Evolutionary conservation across 2,329 filamentous ascomycete species (phyloP).

Genomic region (Penicillium sp.): DNA sequence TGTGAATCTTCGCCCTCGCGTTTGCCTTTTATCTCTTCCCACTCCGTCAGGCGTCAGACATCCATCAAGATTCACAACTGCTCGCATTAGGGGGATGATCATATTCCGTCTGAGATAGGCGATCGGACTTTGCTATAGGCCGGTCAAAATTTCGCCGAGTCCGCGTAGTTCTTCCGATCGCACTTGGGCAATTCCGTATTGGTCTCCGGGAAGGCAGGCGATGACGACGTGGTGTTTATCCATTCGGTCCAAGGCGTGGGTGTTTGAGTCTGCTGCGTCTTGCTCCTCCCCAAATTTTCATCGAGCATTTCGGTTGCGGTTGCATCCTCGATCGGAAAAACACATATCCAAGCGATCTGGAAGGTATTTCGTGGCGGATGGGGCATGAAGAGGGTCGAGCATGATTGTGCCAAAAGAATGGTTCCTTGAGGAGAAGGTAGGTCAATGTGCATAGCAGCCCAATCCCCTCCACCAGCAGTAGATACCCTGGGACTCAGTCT

Average conservation of each 20-base stretch:
- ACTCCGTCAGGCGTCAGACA: neutral
- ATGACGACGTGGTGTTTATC: constrained; percentile 24
- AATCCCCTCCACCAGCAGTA: too few species aligned
- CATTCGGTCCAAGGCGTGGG: constrained; percentile 22
- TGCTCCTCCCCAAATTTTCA: constrained; percentile 18
- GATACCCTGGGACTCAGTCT: too few species aligned
- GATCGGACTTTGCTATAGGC: neutral
- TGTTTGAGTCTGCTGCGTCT: constrained; percentile 20
- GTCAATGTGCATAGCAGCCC: too few species aligned
- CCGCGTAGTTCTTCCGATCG: neutral
- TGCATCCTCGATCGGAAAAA: too few species aligned
- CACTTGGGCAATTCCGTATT: constrained; percentile 10
- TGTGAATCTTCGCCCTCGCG: neutral
- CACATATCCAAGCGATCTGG: too few species aligned
- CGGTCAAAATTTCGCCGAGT: neutral
- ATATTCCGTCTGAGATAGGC: neutral
- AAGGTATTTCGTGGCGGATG: too few species aligned
- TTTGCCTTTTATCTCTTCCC: neutral
- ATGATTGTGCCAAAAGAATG: too few species aligned
- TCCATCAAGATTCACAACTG: neutral
- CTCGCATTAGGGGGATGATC: neutral
- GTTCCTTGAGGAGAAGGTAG: too few species aligned
- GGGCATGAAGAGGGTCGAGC: too few species aligned
- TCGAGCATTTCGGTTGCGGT: constrained; percentile 14
- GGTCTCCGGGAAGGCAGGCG: constrained; percentile 15